Base-by-base conservation (phyloP, 1,284 basidiomycete genomes). In the Sanghuangporus sanghuang region DNA sequence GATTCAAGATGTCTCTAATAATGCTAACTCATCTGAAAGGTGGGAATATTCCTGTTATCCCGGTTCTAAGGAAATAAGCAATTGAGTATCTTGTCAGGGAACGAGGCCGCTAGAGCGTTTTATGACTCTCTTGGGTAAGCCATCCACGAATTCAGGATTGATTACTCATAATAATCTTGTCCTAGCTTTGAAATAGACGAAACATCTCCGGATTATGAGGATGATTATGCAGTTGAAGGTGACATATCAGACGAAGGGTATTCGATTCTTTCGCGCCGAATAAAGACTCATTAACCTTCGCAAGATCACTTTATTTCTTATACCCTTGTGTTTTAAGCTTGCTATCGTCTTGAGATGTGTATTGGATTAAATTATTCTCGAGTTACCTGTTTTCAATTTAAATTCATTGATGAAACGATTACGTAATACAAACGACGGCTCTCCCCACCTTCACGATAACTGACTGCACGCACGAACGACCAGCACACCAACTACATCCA, bases 21-120 rank as follows among this genome's bases (percentile, higher is more conserved):
- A 81, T 87, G 78, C 79, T 92, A n/a, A 92, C 90, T 0, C 86
- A 84, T 3, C 78, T 91, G 61, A 85, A 84, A 79, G 78, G 90
- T 90, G 57, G 53, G 69, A 57, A 40, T 36, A n/a, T 23, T 55
- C 2, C 18, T 52, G 9, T 5, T 36, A 21, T 32, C 35, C 7
- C 0, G 23, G 11, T n/a, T 11, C 6, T 27, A 18, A 32, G 27
- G 27, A 32, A 3, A 32, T 32, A 32, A 32, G 27, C 27, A 2
- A 35, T 14, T 62, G 18, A 57, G 5, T 35, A 16, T 35, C 16
- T 39, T 59, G 27, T 27, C 65, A 92, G 89, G 72, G 1, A 91
- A 92, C 68, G 61, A 64, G 1, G 69, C 69, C 6, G 89, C 87
- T 0, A 54, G 77, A n/a, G 62, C 68, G 18, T 88, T 90, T 67